Evolutionary conservation across 2,329 filamentous ascomycete species (phyloP), one percentile per base, ranked within the genome.

Genomic region (Colletotrichum filicis): DNA sequence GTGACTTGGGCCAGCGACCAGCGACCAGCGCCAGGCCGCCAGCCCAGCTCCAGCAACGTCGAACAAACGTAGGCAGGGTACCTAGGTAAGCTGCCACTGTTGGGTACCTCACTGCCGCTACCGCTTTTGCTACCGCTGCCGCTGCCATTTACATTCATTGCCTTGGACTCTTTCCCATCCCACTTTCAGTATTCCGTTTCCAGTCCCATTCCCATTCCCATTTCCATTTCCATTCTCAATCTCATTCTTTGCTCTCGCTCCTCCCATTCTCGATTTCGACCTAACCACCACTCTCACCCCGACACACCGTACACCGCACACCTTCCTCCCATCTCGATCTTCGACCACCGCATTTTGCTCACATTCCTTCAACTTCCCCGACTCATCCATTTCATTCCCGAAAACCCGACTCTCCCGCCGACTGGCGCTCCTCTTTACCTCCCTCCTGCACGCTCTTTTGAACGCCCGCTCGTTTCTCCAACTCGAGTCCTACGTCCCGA

Each of bases 151-250:
- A n/a, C 32, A 60, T 32, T 60, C 26, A 19, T 66, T 32, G 53
- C 26, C 53, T 69, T 56, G 24, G 59, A 52, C 59, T 42, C 46
- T 72, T 58, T 72, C 55, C 58, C 69, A 68, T 68, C 58, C 37
- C 52, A n/a, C 52, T 52, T 57, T 55, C 49, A 22, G 26, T 32
- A 11, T 28, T 30, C 52, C 65, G 53, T 61, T 56, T 7, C 35
- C 61, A 49, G 42, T 61, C 24, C 49, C 32, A 28, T 3, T 28
- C 19, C 46, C 46, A 53, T 28, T 49, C 24, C 16, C 62, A 55
- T 49, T 49, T 22, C 42, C 19, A 56, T 57, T 22, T 24, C 46
- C 56, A 58, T 67, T 59, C 12, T 55, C 62, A 49, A 26, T 66
- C 62, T n/a, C 68, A 46, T 52, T 59, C 22, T 35, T 57, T 26